These are phyloP conservation scores for Amphirosellinia nigrospora DNA, from an alignment of 495 filamentous ascomycete species.

Conservation along the genomic window DNA sequence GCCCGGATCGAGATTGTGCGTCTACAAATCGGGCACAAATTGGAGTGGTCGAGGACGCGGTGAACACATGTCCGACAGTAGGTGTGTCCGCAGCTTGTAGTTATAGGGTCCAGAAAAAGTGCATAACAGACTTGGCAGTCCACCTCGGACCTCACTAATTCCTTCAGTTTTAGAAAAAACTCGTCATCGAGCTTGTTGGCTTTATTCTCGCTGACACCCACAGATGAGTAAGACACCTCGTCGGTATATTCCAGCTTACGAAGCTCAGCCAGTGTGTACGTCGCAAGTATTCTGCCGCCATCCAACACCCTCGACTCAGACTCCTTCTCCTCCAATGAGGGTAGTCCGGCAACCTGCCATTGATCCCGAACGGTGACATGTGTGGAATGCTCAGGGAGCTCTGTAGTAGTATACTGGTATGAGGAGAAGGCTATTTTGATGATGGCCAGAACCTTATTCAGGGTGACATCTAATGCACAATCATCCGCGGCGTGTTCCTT, in stretches of 20 bases:
- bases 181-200: conserved; percentile 54
- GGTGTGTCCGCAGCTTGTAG: conserved; percentile 86
- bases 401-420: conserved; percentile 36
- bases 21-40: conserved; percentile 80
- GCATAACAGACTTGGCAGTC: conserved; percentile 90
- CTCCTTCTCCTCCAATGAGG: conserved; percentile 44
- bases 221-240: conserved; percentile 52
- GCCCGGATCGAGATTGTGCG: conserved; percentile 67
- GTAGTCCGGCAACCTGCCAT: conserved; percentile 50
- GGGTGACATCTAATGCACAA: conserved; percentile 75
- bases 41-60: conserved; percentile 74
- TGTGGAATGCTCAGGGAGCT: conserved; percentile 37
- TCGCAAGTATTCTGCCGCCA: conserved; percentile 67
- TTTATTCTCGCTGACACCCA: conserved; percentile 43
- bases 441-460: conserved; percentile 67
- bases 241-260: conserved; percentile 34
- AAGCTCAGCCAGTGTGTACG: conserved; percentile 46
- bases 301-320: conserved; percentile 38
- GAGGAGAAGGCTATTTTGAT: conserved; percentile 53
- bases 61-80: conserved; percentile 83
- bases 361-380: conserved; percentile 49
- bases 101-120: conserved; percentile 79
- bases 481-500: conserved; percentile 77
- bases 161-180: conserved; percentile 62
- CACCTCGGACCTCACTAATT: conserved; percentile 68